Evolutionary conservation across 306 rosid genomes (phyloP), one percentile per base, ranked within the genome.

Genomic region (Sindora glabra): DNA sequence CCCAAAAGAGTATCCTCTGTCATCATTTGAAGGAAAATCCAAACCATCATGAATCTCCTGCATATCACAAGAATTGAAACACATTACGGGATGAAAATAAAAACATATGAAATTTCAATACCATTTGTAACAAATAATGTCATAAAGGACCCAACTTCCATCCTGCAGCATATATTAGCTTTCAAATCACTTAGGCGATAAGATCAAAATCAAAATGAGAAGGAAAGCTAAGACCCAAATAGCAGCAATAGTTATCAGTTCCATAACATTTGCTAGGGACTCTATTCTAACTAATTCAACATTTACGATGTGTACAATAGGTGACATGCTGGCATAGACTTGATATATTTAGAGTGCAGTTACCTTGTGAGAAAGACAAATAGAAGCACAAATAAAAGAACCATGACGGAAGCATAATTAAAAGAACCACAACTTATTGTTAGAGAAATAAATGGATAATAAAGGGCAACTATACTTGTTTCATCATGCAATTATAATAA

Each of bases 271-370:
- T 45, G 90, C 96, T 36, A 48, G 55, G 27, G 96, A 92, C 45
- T 83, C 95, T 13, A 77, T 72, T 67, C 80, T 86, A 52, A 77
- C 21, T 48, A 96, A 83, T 47, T 84, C 79, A 49, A 72, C 82
- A 73, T 92, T 77, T 57, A 84, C 96, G 62, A 92, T 79, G 68
- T 89, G 77, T 25, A 89, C 84, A 56, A 82, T 67, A 45, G 99
- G 96, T 48, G 96, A 89, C 99, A 89, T 92, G 68, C 99, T 92
- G 48, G 95, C 89, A 77, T 92, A 92, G 48, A 83, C 99, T 96
- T 92, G 85, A 65, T 73, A 73, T 60, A n/a, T 36, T 13, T 54
- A 69, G 47, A 58, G 64, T 15, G 29, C 45, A 53, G 22, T 56
- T 14, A 23, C 18, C 59, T 62, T 58, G 32, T 52, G 59, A 14